phyloP scores from a whole-genome alignment of 257 asterid genomes.

The Ligustrum vulgare region DNA sequence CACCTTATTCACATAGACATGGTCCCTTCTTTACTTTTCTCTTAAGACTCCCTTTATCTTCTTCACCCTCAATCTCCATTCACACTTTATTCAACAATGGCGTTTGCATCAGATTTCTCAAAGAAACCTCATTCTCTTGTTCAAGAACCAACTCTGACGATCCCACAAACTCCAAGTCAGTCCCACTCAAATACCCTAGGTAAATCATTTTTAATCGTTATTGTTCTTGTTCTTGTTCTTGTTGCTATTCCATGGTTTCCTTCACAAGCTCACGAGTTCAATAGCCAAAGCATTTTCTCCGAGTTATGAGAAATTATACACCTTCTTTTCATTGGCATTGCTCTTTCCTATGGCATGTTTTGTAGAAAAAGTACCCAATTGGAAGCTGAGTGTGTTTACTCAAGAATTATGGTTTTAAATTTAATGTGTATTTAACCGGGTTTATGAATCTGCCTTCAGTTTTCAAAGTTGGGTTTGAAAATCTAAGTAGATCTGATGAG shows the following conservation, averaged over 20 bases:
- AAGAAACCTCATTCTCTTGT: conserved; percentile 34
- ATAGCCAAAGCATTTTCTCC: conserved; percentile 36
- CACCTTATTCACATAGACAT: conserved; percentile 16
- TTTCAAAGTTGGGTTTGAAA: conserved; percentile 59
- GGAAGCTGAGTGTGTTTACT: conserved; percentile 27
- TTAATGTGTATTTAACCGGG: conserved; percentile 44
- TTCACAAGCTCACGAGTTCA: conserved; percentile 69
- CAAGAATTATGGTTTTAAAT: conserved; percentile 30
- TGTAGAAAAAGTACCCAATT: conserved; percentile 40
- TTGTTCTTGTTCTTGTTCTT: conserved; percentile 50
- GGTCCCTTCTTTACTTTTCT: conserved; percentile 25
- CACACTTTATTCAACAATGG: conserved; percentile 34
- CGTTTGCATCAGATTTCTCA: conserved; percentile 35
- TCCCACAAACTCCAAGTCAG: conserved; percentile 43
- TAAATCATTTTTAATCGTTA: conserved; percentile 46
- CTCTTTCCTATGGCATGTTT: conserved; percentile 75
- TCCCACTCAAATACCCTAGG: conserved; percentile 44
- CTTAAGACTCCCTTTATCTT: conserved; percentile 56
- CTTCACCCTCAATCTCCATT: conserved; percentile 50
- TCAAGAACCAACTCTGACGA: conserved; percentile 26
- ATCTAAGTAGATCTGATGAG: conserved; percentile 50
- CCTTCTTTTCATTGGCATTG: conserved; percentile 76
- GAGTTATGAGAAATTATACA: conserved; percentile 76
- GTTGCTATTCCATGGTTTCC: conserved; percentile 64
- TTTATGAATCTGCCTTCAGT: conserved; percentile 50